These are phyloP conservation scores for Linaria vulgaris DNA, from an alignment of 257 asterid genomes.

Conservation along the genomic window DNA sequence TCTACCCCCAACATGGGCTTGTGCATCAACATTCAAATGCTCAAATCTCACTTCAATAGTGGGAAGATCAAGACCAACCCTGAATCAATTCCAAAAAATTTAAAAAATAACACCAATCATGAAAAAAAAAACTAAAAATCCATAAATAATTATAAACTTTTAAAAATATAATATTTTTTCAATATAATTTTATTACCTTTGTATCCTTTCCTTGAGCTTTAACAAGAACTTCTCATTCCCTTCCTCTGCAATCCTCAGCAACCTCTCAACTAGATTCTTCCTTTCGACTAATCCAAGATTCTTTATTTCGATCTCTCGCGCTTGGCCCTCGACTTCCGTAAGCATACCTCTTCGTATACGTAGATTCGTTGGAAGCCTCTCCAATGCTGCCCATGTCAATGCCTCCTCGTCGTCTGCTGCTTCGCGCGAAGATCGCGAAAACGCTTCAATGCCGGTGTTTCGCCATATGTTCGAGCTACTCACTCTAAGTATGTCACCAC, in stretches of 20 bases:
- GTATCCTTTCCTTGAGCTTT: conserved; percentile 61
- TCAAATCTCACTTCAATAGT: conserved; percentile 82
- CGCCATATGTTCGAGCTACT: conserved; percentile 79
- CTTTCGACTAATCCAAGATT: conserved; percentile 64
- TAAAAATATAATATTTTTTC: too few species aligned
- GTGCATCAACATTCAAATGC: conserved; percentile 73
- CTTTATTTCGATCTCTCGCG: conserved; percentile 56
- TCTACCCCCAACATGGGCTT: conserved; percentile 80
- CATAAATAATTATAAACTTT: too few species aligned
- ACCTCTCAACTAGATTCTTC: conserved; percentile 65
- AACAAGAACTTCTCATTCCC: conserved; percentile 79
- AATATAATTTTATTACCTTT: conserved; percentile 64
- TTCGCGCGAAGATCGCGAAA: conserved; percentile 59
- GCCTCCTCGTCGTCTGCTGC: conserved; percentile 79
- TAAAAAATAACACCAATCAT: not conserved
- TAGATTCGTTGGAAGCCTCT: conserved; percentile 73
- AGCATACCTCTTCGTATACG: conserved; percentile 70
- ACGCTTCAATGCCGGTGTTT: conserved; percentile 59
- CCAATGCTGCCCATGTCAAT: conserved; percentile 83
- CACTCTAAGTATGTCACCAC: conserved; percentile 46
- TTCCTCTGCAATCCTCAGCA: conserved; percentile 65
- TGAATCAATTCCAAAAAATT: conserved; percentile 26
- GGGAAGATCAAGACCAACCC: conserved; percentile 82
- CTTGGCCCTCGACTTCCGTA: conserved; percentile 49
- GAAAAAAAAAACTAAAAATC: conserved; percentile 3